phyloP scores from a whole-genome alignment of 2,329 filamentous ascomycete species.

The Alternaria gansuensis region DNA sequence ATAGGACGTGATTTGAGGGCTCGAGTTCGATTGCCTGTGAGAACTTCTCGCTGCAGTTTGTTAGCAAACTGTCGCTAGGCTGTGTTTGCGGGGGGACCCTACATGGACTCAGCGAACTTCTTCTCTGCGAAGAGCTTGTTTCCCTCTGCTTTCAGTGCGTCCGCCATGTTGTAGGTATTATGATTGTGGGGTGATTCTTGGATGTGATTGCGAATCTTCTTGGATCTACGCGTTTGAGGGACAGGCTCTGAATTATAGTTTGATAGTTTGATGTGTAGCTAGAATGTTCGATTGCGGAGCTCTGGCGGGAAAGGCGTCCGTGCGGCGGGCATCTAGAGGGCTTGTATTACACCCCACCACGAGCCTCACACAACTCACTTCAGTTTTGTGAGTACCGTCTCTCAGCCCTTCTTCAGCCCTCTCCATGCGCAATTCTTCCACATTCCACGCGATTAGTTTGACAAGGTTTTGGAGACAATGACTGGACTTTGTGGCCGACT shows the following conservation, averaged over 20 bases:
- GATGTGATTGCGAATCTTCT: slow-evolving; percentile 11
- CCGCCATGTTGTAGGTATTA: slow-evolving; percentile 63
- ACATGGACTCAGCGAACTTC: slow-evolving; percentile 96
- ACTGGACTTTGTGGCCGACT: neutral
- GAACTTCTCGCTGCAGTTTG: slow-evolving; percentile 79
- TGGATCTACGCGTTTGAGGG: slow-evolving; percentile 32
- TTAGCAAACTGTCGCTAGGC: slow-evolving; percentile 25
- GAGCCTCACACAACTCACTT: slow-evolving; percentile 15
- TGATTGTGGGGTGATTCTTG: slow-evolving; percentile 8
- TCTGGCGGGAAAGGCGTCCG: slow-evolving; percentile 21
- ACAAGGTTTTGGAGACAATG: neutral
- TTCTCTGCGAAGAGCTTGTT: slow-evolving; percentile 99
- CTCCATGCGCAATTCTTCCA: neutral
- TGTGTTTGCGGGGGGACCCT: slow-evolving; percentile 58
- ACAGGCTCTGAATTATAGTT: slow-evolving; percentile 46
- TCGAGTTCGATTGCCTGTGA: slow-evolving; percentile 90
- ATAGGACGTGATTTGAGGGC: slow-evolving; percentile 92
- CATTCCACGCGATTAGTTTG: neutral
- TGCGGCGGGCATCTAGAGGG: slow-evolving; percentile 27
- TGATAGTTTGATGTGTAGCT: slow-evolving; percentile 44
- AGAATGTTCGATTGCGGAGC: slow-evolving; percentile 48
- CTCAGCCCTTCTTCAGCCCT: slow-evolving; percentile 20
- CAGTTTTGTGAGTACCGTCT: slow-evolving; percentile 18
- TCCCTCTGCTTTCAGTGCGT: slow-evolving; percentile 93
- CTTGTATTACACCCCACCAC: slow-evolving; percentile 30